Conservation (phyloP, 2,329 filamentous ascomycete species). For the Penicillium aurantiogriseum region DNA sequence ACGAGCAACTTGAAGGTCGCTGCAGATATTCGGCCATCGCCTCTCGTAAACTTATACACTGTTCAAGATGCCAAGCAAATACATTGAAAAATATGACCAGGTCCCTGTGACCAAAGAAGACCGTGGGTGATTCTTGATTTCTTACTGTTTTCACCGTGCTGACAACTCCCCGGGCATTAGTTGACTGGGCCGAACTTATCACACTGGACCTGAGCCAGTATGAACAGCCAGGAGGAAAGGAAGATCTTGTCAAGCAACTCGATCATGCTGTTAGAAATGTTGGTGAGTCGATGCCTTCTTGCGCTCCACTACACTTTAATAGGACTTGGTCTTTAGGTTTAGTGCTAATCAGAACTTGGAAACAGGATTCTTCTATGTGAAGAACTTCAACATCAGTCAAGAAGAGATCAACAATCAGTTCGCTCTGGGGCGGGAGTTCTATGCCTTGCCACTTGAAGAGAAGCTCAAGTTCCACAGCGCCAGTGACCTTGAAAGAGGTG, state of each 20-base stretch:
- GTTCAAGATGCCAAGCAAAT: slow-evolving; percentile 25
- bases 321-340: too few relatives aligned
- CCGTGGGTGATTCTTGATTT: slow-evolving; percentile 13
- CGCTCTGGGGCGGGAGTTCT: slow-evolving; percentile 59
- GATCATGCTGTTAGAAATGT: slow-evolving; percentile 54
- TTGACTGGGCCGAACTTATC: slow-evolving; percentile 56
- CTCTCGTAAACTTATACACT: too few relatives aligned
- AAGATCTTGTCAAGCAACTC: slow-evolving; percentile 54
- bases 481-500: slow-evolving; percentile 51
- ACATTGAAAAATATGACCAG: slow-evolving; percentile 45
- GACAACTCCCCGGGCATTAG: slow-evolving; percentile 25
- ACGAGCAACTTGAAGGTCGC: not conserved
- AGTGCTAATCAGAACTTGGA: slow-evolving; percentile 15
- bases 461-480: slow-evolving; percentile 55
- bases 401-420: slow-evolving; percentile 62
- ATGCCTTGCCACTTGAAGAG: slow-evolving; percentile 56
- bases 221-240: slow-evolving; percentile 55
- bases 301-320: not conserved
- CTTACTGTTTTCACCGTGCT: slow-evolving; percentile 13
- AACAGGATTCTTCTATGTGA: slow-evolving; percentile 62
- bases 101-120: slow-evolving; percentile 50
- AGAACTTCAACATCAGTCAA: slow-evolving; percentile 61
- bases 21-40: not conserved
- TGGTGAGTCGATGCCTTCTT: slow-evolving; percentile 19
- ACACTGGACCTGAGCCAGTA: slow-evolving; percentile 58